phyloP scores from a whole-genome alignment of 2,329 filamentous ascomycete genomes.

The Venturiaceae sp. region DNA sequence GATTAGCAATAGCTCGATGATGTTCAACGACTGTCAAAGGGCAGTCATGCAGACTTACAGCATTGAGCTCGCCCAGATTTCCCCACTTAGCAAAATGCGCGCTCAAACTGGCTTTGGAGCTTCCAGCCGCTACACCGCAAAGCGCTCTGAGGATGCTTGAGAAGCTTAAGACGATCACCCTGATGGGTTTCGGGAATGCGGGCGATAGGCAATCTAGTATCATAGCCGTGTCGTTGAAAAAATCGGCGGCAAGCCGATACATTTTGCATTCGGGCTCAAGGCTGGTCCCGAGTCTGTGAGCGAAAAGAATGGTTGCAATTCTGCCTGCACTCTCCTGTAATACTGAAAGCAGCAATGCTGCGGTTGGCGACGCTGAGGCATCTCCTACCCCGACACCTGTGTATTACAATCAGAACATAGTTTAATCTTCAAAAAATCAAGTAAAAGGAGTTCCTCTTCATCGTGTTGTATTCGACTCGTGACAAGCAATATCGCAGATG shows the following conservation, averaged over 20 bases:
- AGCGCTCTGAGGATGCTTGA: conserved; percentile 56
- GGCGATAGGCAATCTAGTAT: conserved; percentile 78
- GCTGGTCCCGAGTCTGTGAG: conserved; percentile 68
- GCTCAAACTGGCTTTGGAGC: conserved; percentile 81
- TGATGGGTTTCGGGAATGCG: conserved; percentile 49
- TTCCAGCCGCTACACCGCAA: conserved; percentile 84
- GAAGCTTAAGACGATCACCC: conserved; percentile 49
- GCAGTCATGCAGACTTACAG: conserved; percentile 45
- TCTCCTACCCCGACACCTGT: conserved; percentile 74
- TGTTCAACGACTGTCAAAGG: conserved; percentile 12
- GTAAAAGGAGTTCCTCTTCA: too few species aligned
- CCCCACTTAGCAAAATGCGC: conserved; percentile 83
- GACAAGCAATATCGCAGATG: too few species aligned
- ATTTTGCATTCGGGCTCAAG: conserved; percentile 87
- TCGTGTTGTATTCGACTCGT: too few species aligned
- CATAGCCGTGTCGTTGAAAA: conserved; percentile 82
- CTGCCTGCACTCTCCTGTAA: conserved; percentile 74
- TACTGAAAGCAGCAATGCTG: conserved; percentile 72
- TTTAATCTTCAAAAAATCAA: background rate
- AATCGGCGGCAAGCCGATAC: conserved; percentile 76
- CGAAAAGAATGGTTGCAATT: conserved; percentile 78
- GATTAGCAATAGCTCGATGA: conserved; percentile 13
- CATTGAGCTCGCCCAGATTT: conserved; percentile 88
- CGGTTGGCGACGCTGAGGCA: conserved; percentile 66
- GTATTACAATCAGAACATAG: background rate